phyloP scores from a whole-genome alignment of 2,329 filamentous ascomycete genomes.

The Aspergillus ochraceoroseus region DNA sequence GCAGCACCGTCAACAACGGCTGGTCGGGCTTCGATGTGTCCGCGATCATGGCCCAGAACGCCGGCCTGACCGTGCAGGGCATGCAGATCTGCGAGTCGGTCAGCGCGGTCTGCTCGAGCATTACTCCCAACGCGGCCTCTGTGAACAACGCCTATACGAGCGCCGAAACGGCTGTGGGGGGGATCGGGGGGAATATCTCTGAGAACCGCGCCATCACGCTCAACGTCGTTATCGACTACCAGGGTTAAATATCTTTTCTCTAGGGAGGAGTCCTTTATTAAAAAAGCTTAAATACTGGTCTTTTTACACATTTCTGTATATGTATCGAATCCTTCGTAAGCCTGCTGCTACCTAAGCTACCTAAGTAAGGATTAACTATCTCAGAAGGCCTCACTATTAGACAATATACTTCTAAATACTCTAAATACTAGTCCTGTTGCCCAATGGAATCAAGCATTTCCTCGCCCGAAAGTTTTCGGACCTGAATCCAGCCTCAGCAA shows the following conservation, averaged over 20 bases:
- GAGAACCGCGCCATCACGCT: slow-evolving; percentile 25
- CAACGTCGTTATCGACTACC: slow-evolving; percentile 29
- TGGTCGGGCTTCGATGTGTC: slow-evolving; percentile 43
- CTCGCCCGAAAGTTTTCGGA: slow-evolving; percentile 9
- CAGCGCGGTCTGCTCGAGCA: slow-evolving; percentile 29
- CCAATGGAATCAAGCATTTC: no score
- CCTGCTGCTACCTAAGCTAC: no score
- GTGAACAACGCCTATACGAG: slow-evolving; percentile 35
- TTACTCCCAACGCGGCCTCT: slow-evolving; percentile 22
- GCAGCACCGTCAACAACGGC: slow-evolving; percentile 28
- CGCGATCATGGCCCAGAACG: slow-evolving; percentile 33
- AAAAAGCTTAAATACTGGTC: background rate
- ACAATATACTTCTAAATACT: no score
- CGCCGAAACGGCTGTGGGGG: slow-evolving; percentile 26
- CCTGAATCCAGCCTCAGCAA: background rate
- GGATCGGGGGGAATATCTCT: slow-evolving; percentile 35
- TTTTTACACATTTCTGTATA: no score
- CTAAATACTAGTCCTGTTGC: no score
- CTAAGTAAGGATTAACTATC: no score
- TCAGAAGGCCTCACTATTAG: no score
- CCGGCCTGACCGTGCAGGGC: slow-evolving; percentile 30
- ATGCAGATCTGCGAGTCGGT: slow-evolving; percentile 35
- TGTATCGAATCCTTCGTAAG: no score
- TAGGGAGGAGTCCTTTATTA: no score
- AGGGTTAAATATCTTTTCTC: slow-evolving; percentile 19